Evolutionary conservation across 75 land plant species (phyloP).

Genomic region (Sequoiadendron giganteum): DNA sequence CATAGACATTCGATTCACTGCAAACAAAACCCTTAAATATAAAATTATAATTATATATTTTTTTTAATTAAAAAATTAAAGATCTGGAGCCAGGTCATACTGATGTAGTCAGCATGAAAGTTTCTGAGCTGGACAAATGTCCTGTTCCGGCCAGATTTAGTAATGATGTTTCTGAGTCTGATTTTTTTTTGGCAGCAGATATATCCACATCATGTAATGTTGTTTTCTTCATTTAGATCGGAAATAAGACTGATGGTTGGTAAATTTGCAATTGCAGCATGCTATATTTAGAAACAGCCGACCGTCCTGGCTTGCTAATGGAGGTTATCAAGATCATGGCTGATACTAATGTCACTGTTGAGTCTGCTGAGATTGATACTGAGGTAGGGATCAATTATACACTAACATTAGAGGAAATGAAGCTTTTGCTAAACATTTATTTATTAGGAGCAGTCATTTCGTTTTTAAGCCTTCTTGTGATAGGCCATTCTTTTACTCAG

Average conservation of each 20-base stretch:
- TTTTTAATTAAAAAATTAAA: no score
- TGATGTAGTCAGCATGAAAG: background rate
- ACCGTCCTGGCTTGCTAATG: constrained; percentile 84
- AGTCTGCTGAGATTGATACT: constrained; percentile 97
- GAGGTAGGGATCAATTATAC: constrained; percentile 43
- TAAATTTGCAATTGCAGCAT: constrained; percentile 38
- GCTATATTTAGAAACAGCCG: constrained; percentile 88
- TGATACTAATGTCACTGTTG: constrained; percentile 77
- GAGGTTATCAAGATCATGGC: constrained; percentile 80
- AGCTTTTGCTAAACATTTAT: background rate
- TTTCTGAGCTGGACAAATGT: background rate
- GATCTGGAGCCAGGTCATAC: background rate
- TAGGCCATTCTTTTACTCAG: constrained; percentile 21
- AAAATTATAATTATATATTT: no score
- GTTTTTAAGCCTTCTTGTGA: constrained; percentile 8
- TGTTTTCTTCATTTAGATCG: background rate
- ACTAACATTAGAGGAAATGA: background rate
- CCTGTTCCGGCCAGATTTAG: background rate
- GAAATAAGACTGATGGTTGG: background rate
- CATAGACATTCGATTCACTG: no score
- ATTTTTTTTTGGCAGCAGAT: background rate
- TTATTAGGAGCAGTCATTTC: background rate
- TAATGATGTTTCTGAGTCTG: background rate
- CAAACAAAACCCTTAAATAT: no score
- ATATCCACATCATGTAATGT: background rate